Evolutionary conservation across 2,329 filamentous ascomycete species (phyloP).

Genomic region (Metarhizium humberi): DNA sequence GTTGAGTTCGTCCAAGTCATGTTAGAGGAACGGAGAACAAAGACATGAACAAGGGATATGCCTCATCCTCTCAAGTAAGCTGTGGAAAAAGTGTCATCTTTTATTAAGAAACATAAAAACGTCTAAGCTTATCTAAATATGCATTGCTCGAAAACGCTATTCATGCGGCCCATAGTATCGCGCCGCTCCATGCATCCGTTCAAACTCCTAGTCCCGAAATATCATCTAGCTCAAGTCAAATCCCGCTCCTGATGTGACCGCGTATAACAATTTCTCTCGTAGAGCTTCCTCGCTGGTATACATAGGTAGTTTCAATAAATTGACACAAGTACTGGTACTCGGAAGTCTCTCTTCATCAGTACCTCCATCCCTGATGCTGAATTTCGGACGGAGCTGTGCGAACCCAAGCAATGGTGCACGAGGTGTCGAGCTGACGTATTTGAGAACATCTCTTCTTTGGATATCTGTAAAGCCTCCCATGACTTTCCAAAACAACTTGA

Average conservation of each 20-base stretch:
- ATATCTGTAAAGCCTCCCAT: conserved; percentile 66
- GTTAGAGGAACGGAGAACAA: too few species aligned
- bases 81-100: neutral
- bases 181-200: neutral
- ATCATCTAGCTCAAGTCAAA: conserved; percentile 66
- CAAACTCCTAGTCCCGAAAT: neutral
- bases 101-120: neutral
- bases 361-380: conserved; percentile 76
- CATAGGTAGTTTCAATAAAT: conserved; percentile 81
- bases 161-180: conserved; percentile 7
- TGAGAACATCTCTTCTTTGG: conserved; percentile 77
- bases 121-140: neutral
- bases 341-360: conserved; percentile 61
- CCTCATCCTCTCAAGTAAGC: too few species aligned
- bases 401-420: conserved; percentile 86
- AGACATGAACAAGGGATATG: too few species aligned
- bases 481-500: conserved; percentile 86
- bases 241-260: conserved; percentile 79
- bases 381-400: conserved; percentile 70
- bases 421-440: conserved; percentile 92
- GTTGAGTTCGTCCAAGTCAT: too few species aligned
- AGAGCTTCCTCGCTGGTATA: conserved; percentile 60
- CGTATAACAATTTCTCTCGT: conserved; percentile 77
- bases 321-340: conserved; percentile 93
- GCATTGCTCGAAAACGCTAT: conserved; percentile 6